Conservation (phyloP, 1,139 yeast species). For the Magnusiomyces fungicola region DNA sequence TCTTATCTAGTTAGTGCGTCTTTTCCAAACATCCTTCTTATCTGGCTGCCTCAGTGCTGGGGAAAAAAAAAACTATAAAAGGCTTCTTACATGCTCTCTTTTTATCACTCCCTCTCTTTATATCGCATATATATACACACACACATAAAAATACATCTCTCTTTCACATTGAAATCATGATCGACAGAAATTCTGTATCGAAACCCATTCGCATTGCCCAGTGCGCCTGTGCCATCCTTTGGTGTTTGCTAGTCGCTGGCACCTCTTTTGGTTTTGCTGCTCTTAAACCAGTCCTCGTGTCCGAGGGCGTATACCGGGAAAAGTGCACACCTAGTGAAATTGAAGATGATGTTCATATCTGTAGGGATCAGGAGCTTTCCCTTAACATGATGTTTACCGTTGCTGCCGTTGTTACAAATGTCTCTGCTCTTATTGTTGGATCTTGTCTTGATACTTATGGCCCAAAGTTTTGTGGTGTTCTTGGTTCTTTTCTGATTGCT, state of each 20-base stretch:
- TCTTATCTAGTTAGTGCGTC: too few relatives aligned
- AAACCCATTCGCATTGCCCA: slow-evolving; percentile 30
- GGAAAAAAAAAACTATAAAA: not conserved
- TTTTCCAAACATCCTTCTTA: too few relatives aligned
- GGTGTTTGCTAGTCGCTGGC: slow-evolving; percentile 92
- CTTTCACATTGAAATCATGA: not conserved
- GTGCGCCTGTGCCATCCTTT: slow-evolving; percentile 60
- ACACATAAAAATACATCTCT: not conserved
- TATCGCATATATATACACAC: not conserved
- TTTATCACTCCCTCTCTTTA: not conserved
- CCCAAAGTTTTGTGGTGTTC: slow-evolving; percentile 68
- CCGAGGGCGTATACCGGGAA: slow-evolving; percentile 67
- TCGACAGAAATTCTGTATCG: slow-evolving; percentile 7
- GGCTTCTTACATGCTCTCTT: not conserved
- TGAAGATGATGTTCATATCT: slow-evolving; percentile 30
- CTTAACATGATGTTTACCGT: slow-evolving; percentile 75
- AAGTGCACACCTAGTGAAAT: slow-evolving; percentile 40
- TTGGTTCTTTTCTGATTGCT: slow-evolving; percentile 56
- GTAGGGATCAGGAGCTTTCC: slow-evolving; percentile 71
- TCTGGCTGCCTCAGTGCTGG: too few relatives aligned
- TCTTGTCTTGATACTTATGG: slow-evolving; percentile 69
- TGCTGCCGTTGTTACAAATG: slow-evolving; percentile 84
- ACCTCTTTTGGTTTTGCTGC: slow-evolving; percentile 93
- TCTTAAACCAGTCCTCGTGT: slow-evolving; percentile 68
- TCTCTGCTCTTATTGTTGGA: slow-evolving; percentile 77